A percentile compares a stretch with the other conserved stretches of the same genome.
phyloP scores from a whole-genome alignment of 2,329 filamentous ascomycete species.

The Aspergillus intermedius region DNA sequence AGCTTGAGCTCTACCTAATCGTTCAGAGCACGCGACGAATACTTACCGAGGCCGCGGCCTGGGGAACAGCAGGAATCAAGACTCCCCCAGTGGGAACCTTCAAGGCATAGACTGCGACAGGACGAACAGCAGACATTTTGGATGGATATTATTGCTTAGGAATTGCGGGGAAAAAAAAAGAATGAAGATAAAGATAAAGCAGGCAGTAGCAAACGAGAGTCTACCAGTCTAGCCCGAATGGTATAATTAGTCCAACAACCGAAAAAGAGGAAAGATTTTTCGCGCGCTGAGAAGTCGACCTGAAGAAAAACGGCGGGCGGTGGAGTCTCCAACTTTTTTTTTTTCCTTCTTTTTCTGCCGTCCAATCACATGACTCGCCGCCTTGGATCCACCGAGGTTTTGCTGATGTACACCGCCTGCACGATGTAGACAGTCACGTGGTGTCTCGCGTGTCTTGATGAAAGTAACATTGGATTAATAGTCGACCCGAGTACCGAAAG shows the following conservation, averaged over 20 bases:
- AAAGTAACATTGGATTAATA: too few species aligned
- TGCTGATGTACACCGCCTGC: not conserved
- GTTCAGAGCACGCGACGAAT: constrained; percentile 1
- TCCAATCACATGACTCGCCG: not conserved
- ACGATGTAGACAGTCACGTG: too few species aligned
- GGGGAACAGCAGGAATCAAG: constrained; percentile 69
- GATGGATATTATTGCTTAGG: constrained; percentile 2
- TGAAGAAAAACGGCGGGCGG: constrained; percentile 5
- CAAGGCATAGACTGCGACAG: constrained; percentile 83
- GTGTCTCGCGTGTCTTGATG: too few species aligned
- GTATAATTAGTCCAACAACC: not conserved
- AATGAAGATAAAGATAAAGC: not conserved
- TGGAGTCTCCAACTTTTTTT: not conserved
- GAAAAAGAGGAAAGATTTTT: not conserved
- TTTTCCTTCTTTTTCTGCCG: not conserved
- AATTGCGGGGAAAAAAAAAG: not conserved
- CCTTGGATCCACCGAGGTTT: not conserved
- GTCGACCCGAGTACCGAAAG: too few species aligned
- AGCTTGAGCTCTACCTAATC: not conserved
- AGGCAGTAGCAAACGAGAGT: not conserved
- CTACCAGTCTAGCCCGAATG: not conserved
- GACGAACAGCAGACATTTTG: constrained; percentile 45
- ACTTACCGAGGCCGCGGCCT: constrained; percentile 79
- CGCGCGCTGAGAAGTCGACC: constrained; percentile 2
- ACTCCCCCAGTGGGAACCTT: constrained; percentile 80